Evolutionary conservation across 768 basidiomycete species (phyloP), one percentile per base, ranked within the genome.

Genomic region (Chalciporus chontae): DNA sequence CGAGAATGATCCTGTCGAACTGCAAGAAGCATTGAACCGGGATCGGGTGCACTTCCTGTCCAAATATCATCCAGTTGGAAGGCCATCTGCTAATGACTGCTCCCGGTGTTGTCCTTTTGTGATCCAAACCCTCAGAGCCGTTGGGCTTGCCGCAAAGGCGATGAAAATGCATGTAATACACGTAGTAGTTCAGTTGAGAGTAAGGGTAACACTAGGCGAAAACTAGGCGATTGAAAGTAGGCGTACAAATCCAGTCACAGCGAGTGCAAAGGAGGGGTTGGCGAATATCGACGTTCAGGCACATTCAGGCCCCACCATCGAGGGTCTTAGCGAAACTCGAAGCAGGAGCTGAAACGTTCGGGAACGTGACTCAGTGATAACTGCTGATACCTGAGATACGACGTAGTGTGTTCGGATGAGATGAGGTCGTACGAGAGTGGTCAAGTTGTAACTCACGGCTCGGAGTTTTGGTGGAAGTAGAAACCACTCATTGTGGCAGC

Each of bases 401-500:
- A 43, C 19, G 44, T 27, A 43, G 50, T 53, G 21, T 26, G 45
- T 8, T 60, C 5, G 8, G 9, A 36, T 36, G 43, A 54, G 46
- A 18, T 23, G 43, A 54, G 44, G 36, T 36, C 24, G 21, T 19
- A 42, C 24, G 23, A 39, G 18, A 26, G 38, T 26, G 47, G 42
- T n/a, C 41, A 47, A 53, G 27, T 54, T 18, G 29, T 7, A n/a
- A 81, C 88, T 72, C 63, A 93, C 90, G 90, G 90, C 62, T 91
- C 90, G 48, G 90, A 93, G 66, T 92, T 88, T 75, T 87, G 85
- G 68, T 94, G 91, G 71, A 90, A 94, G 69, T 94, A 95, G 72
- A 90, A 94, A 32, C 93, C 90, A 55, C 80, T 87, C 87, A 91
- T 90, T 23, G 82, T 83, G 5, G 88, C 89, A 43, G 79, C 64